These are phyloP conservation scores for Lenzites betulinus DNA, from an alignment of 768 basidiomycete genomes.

Conservation along the genomic window DNA sequence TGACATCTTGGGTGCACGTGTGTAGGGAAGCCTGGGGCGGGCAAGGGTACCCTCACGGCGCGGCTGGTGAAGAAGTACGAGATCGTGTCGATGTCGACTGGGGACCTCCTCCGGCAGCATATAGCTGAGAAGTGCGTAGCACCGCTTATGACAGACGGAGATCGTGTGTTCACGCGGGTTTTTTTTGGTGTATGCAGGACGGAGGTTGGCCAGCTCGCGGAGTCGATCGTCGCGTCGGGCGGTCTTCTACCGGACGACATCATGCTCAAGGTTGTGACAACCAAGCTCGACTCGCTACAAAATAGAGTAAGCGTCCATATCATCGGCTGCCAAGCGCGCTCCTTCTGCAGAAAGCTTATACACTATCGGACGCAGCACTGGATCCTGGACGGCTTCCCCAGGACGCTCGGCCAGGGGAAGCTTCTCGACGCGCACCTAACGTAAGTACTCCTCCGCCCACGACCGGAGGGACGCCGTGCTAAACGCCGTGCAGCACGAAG, in stretches of 20 bases:
- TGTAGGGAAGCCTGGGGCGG: conserved; percentile 69
- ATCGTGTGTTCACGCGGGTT: not conserved
- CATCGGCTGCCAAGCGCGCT: not conserved
- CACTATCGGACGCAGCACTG: conserved; percentile 58
- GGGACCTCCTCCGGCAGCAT: conserved; percentile 84
- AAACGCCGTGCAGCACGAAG: conserved; percentile 48
- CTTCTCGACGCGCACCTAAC: conserved; percentile 76
- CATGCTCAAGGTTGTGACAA: conserved; percentile 75
- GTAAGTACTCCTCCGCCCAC: conserved; percentile 39
- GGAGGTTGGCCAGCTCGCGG: conserved; percentile 70
- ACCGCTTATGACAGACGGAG: not conserved
- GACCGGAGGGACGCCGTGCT: not conserved
- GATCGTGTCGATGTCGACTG: conserved; percentile 75
- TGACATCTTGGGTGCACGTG: no score
- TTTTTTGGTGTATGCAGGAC: conserved; percentile 44
- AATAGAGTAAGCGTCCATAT: conserved; percentile 53
- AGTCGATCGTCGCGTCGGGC: conserved; percentile 77
- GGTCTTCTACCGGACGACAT: conserved; percentile 77
- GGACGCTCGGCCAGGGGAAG: conserved; percentile 82
- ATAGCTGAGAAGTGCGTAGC: conserved; percentile 61
- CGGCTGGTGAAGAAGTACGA: conserved; percentile 81
- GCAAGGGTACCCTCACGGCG: conserved; percentile 82
- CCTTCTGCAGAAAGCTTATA: not conserved
- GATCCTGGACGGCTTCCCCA: conserved; percentile 93
- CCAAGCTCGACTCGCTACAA: conserved; percentile 64